phyloP scores from a whole-genome alignment of 441 rosid genomes.

The Brassica balearica region DNA sequence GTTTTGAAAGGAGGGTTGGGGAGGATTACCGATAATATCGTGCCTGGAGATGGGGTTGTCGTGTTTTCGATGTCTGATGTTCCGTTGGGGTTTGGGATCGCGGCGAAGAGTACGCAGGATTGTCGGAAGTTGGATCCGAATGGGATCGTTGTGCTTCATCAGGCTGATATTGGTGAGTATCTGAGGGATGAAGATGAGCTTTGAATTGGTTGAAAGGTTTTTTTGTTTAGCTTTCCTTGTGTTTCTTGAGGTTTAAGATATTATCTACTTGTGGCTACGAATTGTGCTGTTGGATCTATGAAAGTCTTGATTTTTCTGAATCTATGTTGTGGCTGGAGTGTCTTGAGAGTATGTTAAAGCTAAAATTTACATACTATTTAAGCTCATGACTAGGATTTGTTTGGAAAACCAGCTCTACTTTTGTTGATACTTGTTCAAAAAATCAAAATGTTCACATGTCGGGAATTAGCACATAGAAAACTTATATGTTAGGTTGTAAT shows the following conservation, averaged over 20 bases:
- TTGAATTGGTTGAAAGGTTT: conserved; percentile 35
- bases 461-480: not conserved
- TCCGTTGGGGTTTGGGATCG: conserved; percentile 87
- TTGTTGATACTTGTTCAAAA: not conserved
- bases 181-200: conserved; percentile 94
- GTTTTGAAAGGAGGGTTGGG: conserved; percentile 93
- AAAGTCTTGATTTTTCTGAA: not conserved
- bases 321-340: not conserved
- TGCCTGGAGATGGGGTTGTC: conserved; percentile 81
- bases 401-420: not conserved
- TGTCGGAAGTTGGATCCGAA: conserved; percentile 90
- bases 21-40: conserved; percentile 82
- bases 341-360: not conserved
- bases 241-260: conserved; percentile 1
- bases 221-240: conserved; percentile 16
- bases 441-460: not conserved
- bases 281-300: too few species aligned
- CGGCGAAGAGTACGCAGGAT: conserved; percentile 87
- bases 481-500: not conserved
- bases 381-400: not conserved
- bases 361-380: not conserved
- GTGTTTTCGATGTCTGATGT: conserved; percentile 91
- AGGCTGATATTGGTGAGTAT: conserved; percentile 88
- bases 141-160: conserved; percentile 87
- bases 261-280: too few species aligned